These are phyloP conservation scores for Cnidoscolus chayamansa DNA, from an alignment of 441 rosid genomes.

Conservation along the genomic window DNA sequence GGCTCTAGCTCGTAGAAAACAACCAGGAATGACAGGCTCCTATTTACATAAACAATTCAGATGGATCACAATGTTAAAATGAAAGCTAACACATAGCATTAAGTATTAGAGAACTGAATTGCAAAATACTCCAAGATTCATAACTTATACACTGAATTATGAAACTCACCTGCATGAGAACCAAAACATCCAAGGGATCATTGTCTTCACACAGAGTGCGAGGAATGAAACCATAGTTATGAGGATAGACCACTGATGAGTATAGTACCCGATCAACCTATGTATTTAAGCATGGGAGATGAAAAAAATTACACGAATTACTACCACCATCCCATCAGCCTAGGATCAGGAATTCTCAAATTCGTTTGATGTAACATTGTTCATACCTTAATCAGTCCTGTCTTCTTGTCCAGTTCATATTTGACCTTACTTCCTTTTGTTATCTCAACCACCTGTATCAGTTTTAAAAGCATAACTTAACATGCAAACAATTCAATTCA, in stretches of 20 bases:
- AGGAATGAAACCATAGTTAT: conserved; percentile 92
- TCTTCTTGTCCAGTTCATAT: conserved; percentile 93
- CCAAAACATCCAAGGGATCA: conserved; percentile 87
- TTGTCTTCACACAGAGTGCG: conserved; percentile 92
- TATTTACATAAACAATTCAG: conserved; percentile 13
- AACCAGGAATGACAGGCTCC: conserved; percentile 98
- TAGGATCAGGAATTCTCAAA: too few species aligned
- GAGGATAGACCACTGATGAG: conserved; percentile 94
- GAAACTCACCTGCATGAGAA: conserved; percentile 75
- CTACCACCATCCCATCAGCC: too few species aligned
- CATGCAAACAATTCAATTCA: conserved; percentile 9
- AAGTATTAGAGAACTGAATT: not conserved
- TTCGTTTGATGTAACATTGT: not conserved
- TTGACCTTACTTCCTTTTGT: conserved; percentile 93
- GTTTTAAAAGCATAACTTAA: conserved; percentile 17
- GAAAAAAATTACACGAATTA: too few species aligned
- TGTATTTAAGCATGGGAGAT: conserved; percentile 14
- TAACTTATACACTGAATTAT: not conserved
- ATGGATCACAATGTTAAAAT: not conserved
- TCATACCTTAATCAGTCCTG: conserved; percentile 79
- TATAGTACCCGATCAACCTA: conserved; percentile 85
- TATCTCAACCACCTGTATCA: conserved; percentile 77
- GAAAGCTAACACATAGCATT: conserved; percentile 8
- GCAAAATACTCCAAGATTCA: not conserved
- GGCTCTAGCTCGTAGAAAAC: conserved; percentile 91